Evolutionary conservation across 495 filamentous ascomycete species (phyloP).

Genomic region (Gamarada debralockiae): DNA sequence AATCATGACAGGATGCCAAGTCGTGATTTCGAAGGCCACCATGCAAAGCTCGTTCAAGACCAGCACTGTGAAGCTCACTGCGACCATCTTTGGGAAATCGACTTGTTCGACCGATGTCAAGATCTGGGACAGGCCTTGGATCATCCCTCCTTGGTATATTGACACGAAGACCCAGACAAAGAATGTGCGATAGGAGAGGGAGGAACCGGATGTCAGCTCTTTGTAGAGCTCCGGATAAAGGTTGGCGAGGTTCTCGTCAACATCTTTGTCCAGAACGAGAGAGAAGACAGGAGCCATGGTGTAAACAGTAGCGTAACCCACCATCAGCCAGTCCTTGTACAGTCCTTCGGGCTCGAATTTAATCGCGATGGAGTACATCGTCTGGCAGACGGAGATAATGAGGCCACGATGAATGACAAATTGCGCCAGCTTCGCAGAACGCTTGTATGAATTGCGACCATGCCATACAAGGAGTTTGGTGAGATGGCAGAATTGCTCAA

Average conservation of each 20-base stretch:
- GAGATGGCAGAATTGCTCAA: constrained; percentile 92
- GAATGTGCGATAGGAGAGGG: constrained; percentile 87
- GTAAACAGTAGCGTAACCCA: constrained; percentile 95
- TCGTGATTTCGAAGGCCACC: constrained; percentile 94
- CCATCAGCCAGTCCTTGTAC: constrained; percentile 94
- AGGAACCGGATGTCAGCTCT: constrained; percentile 80
- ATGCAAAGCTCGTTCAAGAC: constrained; percentile 94
- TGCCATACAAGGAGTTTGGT: constrained; percentile 98
- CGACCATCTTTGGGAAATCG: constrained; percentile 70
- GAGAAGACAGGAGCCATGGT: constrained; percentile 93
- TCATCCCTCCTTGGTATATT: constrained; percentile 91
- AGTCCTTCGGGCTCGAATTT: constrained; percentile 90
- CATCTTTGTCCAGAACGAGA: constrained; percentile 92
- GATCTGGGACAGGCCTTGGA: constrained; percentile 88
- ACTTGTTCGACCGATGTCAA: constrained; percentile 72
- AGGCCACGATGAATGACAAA: constrained; percentile 98
- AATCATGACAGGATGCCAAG: constrained; percentile 96
- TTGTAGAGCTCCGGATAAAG: constrained; percentile 98
- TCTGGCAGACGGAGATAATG: constrained; percentile 93
- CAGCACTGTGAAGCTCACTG: constrained; percentile 87
- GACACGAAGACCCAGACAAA: constrained; percentile 96
- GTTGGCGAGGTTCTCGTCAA: constrained; percentile 88
- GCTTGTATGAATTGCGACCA: constrained; percentile 93
- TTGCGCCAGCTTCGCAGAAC: constrained; percentile 90
- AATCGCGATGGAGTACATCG: constrained; percentile 91